Percentiles rank a stretch among this genome's conserved stretches.
These are phyloP conservation scores for Abelmoschus esculentus DNA, from an alignment of 345 rosid species.

Conservation along the genomic window DNA sequence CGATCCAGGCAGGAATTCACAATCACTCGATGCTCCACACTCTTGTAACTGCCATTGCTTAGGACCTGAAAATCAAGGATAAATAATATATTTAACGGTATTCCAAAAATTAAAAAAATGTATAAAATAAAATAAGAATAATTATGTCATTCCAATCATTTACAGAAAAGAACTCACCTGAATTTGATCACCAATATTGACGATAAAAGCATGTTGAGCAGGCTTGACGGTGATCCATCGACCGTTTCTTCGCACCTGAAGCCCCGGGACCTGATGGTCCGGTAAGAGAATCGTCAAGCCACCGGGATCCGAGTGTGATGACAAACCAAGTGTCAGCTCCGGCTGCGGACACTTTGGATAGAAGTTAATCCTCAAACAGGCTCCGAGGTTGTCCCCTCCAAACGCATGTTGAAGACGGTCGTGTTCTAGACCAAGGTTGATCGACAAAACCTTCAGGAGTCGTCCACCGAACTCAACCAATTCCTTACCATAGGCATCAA, in stretches of 20 bases:
- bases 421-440: constrained; percentile 51
- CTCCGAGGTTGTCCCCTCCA: constrained; percentile 66
- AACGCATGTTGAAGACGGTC: constrained; percentile 53
- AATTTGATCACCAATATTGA: constrained; percentile 52
- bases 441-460: constrained; percentile 64
- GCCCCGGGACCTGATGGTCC: constrained; percentile 63
- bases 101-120: no score
- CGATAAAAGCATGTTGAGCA: constrained; percentile 64
- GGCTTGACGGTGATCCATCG: constrained; percentile 90
- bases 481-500: constrained; percentile 64
- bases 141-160: background rate
- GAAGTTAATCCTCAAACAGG: constrained; percentile 75
- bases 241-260: constrained; percentile 58
- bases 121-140: no score
- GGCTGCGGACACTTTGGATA: constrained; percentile 97
- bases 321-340: constrained; percentile 70
- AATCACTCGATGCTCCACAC: constrained; percentile 87
- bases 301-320: constrained; percentile 91
- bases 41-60: constrained; percentile 78
- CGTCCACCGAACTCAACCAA: constrained; percentile 49
- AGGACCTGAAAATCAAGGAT: constrained; percentile 38
- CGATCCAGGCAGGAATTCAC: constrained; percentile 64
- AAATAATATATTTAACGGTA: background rate
- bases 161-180: background rate
- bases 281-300: constrained; percentile 82